Percentiles rank a stretch among this genome's conserved stretches.
These are phyloP conservation scores for Aspergillus conjunctus DNA, from an alignment of 495 filamentous ascomycete species.

Conservation along the genomic window DNA sequence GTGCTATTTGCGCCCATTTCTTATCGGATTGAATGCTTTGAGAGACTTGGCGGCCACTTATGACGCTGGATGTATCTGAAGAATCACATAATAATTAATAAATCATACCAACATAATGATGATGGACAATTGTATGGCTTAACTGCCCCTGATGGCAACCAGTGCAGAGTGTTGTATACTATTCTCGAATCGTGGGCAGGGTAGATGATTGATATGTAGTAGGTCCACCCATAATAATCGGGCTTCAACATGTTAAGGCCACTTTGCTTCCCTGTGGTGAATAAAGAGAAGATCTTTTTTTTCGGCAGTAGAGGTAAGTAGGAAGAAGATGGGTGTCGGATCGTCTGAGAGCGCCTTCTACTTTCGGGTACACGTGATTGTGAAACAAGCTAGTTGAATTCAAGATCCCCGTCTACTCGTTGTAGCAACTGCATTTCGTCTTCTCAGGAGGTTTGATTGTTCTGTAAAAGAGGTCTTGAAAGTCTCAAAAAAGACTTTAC, in stretches of 20 bases:
- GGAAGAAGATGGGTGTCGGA: not conserved
- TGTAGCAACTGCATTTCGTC: not conserved
- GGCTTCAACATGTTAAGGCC: too few relatives aligned
- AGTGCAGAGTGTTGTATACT: not conserved
- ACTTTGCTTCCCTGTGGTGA: too few relatives aligned
- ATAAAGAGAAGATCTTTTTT: too few relatives aligned
- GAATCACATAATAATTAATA: not conserved
- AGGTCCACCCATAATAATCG: too few relatives aligned
- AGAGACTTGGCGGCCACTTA: not conserved
- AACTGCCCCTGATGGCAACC: not conserved
- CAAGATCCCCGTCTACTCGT: not conserved
- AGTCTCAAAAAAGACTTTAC: not conserved
- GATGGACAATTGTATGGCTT: not conserved
- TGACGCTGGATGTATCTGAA: not conserved
- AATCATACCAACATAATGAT: not conserved
- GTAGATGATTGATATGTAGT: too few relatives aligned
- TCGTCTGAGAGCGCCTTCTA: not conserved
- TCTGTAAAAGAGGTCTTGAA: not conserved
- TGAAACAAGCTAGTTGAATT: conserved; percentile 5
- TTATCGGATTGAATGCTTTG: not conserved
- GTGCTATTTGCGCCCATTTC: not conserved
- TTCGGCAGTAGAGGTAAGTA: too few relatives aligned
- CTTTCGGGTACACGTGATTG: not conserved
- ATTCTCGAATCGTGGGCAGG: not conserved
- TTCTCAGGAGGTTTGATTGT: not conserved